Evolutionary conservation across 192 early-diverging fungal species (phyloP).

Genomic region (Obelidium mucronatum): DNA sequence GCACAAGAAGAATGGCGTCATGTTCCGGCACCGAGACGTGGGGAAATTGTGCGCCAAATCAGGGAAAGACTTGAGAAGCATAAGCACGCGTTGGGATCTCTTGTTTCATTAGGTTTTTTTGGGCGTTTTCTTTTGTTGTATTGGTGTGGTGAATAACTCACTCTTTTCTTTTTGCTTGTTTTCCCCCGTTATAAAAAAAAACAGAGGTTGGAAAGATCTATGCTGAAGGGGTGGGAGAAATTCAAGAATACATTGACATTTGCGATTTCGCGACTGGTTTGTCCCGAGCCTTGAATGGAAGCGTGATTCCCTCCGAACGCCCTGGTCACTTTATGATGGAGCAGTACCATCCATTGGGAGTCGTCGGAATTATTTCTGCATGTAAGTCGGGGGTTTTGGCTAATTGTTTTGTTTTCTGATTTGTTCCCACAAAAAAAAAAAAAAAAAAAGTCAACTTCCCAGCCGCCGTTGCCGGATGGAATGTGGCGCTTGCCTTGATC

Average conservation of each 20-base stretch:
- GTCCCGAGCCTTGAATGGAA: constrained; percentile 78
- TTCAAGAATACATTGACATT: constrained; percentile 97
- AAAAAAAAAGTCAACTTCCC: constrained; percentile 98
- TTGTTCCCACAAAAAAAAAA: no score
- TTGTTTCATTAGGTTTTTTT: constrained; percentile 70
- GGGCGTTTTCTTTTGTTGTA: background rate
- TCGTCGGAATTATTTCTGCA: constrained; percentile 91
- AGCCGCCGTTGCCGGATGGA: constrained; percentile 92
- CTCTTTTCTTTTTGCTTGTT: background rate
- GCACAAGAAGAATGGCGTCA: constrained; percentile 69
- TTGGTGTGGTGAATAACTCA: background rate
- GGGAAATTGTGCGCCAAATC: constrained; percentile 91
- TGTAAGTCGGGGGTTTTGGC: no score
- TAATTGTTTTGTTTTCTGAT: background rate
- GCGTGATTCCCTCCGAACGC: constrained; percentile 86
- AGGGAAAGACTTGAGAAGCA: constrained; percentile 78
- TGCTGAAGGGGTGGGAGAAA: constrained; percentile 90
- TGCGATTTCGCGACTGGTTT: constrained; percentile 91
- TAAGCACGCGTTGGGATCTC: constrained; percentile 79
- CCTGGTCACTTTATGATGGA: constrained; percentile 97
- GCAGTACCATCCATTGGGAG: constrained; percentile 93
- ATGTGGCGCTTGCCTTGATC: constrained; percentile 85
- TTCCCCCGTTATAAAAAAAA: background rate
- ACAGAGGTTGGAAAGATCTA: constrained; percentile 94
- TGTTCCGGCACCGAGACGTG: constrained; percentile 82